Evolutionary conservation across 2,329 filamentous ascomycete genomes (phyloP).

Genomic region (Gaeumannomyces tritici): DNA sequence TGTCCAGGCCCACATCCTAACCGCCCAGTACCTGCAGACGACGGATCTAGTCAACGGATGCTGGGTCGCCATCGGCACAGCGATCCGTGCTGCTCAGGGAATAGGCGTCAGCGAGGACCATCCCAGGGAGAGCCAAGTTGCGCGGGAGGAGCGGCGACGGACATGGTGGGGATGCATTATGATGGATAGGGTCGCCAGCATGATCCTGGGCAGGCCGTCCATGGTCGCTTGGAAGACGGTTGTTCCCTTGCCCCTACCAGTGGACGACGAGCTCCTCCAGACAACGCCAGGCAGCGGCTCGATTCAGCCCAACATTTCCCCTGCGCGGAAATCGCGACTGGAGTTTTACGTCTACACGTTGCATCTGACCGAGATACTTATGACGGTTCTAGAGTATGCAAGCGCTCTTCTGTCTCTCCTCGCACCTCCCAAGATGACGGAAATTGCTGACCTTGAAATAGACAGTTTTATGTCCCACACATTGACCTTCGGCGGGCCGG

Average conservation of each 20-base stretch:
- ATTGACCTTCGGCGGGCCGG: not conserved
- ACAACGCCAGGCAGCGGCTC: not conserved
- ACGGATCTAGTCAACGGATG: slow-evolving; percentile 4
- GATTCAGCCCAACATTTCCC: not conserved
- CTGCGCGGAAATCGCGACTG: not conserved
- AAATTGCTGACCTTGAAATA: not conserved
- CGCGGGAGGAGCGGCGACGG: slow-evolving; percentile 1
- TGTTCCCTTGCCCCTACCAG: not conserved
- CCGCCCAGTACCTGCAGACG: slow-evolving; percentile 3
- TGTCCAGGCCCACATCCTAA: slow-evolving; percentile 4
- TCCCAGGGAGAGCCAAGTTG: not conserved
- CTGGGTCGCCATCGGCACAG: slow-evolving; percentile 4
- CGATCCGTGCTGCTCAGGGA: slow-evolving; percentile 11
- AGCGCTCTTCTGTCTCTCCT: not conserved
- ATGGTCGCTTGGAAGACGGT: slow-evolving; percentile 3
- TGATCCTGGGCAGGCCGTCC: slow-evolving; percentile 1
- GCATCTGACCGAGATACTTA: not conserved
- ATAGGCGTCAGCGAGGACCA: slow-evolving; percentile 13
- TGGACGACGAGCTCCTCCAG: not conserved
- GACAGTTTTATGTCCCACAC: not conserved
- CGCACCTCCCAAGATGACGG: not conserved
- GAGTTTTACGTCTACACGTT: slow-evolving; percentile 2
- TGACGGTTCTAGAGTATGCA: slow-evolving; percentile 1
- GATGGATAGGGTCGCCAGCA: slow-evolving; percentile 1
- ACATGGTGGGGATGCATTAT: slow-evolving; percentile 4